Base-by-base conservation (phyloP, 2,329 filamentous ascomycete genomes). In the Trichoderma simmonsii region DNA sequence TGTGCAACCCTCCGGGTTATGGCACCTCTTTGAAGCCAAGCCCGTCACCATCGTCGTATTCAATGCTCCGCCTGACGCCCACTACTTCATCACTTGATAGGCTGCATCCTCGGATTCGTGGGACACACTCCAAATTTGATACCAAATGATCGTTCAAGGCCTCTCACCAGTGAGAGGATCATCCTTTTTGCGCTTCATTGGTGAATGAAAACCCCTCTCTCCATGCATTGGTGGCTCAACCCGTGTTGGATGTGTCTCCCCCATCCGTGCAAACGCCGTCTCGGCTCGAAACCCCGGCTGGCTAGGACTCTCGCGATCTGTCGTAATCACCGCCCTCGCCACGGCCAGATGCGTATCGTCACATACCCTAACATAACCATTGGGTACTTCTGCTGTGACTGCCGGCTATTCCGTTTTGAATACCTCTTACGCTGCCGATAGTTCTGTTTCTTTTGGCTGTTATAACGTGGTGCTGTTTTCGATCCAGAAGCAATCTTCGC, bases 11-110 rank as follows among this genome's bases (percentile, higher is more conserved):
- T 12, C 9, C n/a, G 43, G 43, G 43, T 51, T 51, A 51, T 51
- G 8, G 21, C 0, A 48, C n/a, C n/a, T 1, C 0, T 48, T 21
- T 5, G 1, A 5, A 5, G 43, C 1, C 21, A 48, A 11, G 18
- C 43, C 4, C 18, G 15, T 43, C 1, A 1, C 39, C 18, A 43
- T 43, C 39, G 1, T 48, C 18, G 9, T 48, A 18, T 48, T 48
- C 43, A n/a, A 11, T 1, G 36, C 39, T 4, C 39, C 39, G 7
- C 39, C 18, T 48, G 18, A 1, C 18, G 18, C 43, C 43, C 18
- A 21, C 18, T 48, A 21, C 11, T 48, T 18, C 18, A 21, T 4
- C 7, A n/a, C 3, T 2, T n/a, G n/a, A n/a, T 8, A 11, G 43
- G 11, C 21, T 4, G 18, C 43, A 48, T 21, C 0, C 18, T 21